Conservation (phyloP, 306 rosid genomes). For the Neltuma alba region DNA sequence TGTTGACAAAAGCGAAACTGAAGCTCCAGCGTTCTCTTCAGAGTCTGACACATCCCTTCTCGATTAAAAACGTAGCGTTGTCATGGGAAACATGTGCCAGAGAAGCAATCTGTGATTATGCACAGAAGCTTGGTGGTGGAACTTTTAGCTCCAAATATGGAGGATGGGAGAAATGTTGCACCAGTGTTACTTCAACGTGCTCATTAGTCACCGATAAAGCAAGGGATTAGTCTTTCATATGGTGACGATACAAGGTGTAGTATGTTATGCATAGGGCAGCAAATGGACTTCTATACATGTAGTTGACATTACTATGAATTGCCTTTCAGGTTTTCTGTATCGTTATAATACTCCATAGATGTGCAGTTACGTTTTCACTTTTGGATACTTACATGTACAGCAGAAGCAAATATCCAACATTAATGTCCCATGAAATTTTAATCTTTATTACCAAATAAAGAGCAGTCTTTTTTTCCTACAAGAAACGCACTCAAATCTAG, state of each 20-base stretch:
- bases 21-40: conserved; percentile 26
- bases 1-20: conserved; percentile 35
- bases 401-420: background rate
- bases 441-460: background rate
- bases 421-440: background rate
- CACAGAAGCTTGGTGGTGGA: conserved; percentile 52
- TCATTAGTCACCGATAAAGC: background rate
- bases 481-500: background rate
- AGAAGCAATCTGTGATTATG: conserved; percentile 48
- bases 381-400: background rate
- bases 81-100: conserved; percentile 55
- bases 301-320: background rate
- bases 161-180: conserved; percentile 46
- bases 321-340: background rate
- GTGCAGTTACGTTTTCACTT: background rate
- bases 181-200: background rate
- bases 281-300: background rate
- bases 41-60: conserved; percentile 34
- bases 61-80: conserved; percentile 44
- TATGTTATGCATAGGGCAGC: background rate
- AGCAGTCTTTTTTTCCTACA: background rate
- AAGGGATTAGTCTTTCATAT: background rate
- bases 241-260: background rate
- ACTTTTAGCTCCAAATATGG: conserved; percentile 55
- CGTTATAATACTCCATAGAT: background rate